Evolutionary conservation across 306 rosid genomes (phyloP).

Genomic region (Canavalia gladiata): DNA sequence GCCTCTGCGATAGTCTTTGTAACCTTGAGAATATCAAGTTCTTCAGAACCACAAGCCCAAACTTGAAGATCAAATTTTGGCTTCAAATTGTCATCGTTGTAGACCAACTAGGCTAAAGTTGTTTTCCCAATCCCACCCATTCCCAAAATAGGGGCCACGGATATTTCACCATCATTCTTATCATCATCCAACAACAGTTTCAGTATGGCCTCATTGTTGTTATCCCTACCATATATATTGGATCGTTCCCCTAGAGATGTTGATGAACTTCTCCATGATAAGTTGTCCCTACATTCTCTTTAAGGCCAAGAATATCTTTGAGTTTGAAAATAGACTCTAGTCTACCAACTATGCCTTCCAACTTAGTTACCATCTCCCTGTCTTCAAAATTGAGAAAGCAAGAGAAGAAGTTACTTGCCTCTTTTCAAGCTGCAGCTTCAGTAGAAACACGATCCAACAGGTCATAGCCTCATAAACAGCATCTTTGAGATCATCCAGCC

Average conservation of each 20-base stretch:
- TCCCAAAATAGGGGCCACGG: conserved; percentile 7
- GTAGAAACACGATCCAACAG: too few relatives aligned
- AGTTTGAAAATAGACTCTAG: conserved; percentile 20
- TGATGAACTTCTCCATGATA: conserved; percentile 3
- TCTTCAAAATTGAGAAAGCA: too few relatives aligned
- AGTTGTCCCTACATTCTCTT: conserved; percentile 1
- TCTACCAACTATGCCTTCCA: conserved; percentile 1
- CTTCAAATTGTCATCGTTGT: neutral
- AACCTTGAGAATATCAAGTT: neutral
- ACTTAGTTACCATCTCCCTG: neutral
- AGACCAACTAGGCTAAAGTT: neutral
- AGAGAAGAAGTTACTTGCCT: too few relatives aligned
- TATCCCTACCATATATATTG: conserved; percentile 15
- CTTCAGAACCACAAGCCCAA: conserved; percentile 9
- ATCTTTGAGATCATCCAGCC: conserved; percentile 41
- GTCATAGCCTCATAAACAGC: too few relatives aligned
- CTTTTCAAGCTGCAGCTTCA: too few relatives aligned
- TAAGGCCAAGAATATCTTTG: conserved; percentile 34
- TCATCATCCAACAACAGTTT: neutral
- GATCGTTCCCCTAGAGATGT: neutral
- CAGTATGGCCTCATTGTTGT: neutral
- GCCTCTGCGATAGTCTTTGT: neutral
- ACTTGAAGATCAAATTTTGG: neutral
- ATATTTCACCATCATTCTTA: neutral
- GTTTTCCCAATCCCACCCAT: conserved; percentile 31